Percentiles rank a stretch among this genome's conserved stretches.
phyloP scores from a whole-genome alignment of 2,329 filamentous ascomycete species.

The Fusarium pseudonygamai region DNA sequence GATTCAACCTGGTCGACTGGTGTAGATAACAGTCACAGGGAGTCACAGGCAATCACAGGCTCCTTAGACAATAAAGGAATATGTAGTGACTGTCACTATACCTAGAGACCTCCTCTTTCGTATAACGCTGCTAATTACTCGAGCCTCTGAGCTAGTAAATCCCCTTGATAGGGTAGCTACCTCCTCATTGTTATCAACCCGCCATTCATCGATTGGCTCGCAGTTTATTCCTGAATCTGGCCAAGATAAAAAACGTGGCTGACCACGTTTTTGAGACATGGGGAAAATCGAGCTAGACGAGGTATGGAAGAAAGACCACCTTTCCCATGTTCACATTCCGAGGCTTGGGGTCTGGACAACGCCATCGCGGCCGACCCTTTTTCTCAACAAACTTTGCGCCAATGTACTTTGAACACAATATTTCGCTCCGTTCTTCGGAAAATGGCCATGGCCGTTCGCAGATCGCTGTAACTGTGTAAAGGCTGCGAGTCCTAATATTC shows the following conservation, averaged over 20 bases:
- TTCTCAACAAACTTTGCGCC: accelerated
- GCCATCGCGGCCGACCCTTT: neutral
- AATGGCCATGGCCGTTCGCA: neutral
- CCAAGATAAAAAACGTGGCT: neutral
- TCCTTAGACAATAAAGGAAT: accelerated
- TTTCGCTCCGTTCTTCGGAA: neutral
- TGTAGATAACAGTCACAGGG: too few relatives aligned
- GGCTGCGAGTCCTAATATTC: neutral
- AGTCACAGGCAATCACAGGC: accelerated
- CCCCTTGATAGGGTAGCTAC: neutral
- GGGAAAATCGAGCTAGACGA: neutral
- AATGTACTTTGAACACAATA: neutral
- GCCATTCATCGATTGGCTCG: neutral
- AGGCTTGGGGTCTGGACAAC: neutral
- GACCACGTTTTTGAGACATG: neutral
- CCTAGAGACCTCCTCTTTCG: neutral
- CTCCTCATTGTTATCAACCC: too few relatives aligned
- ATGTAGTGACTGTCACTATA: accelerated
- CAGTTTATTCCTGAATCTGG: neutral
- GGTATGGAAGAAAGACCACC: neutral
- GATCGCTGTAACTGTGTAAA: neutral
- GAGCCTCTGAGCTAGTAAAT: neutral
- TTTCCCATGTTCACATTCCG: neutral
- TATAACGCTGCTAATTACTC: accelerated
- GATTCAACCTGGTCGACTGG: too few relatives aligned